Base-by-base conservation (phyloP, 441 rosid species). In the Pelargonium fulgidum region DNA sequence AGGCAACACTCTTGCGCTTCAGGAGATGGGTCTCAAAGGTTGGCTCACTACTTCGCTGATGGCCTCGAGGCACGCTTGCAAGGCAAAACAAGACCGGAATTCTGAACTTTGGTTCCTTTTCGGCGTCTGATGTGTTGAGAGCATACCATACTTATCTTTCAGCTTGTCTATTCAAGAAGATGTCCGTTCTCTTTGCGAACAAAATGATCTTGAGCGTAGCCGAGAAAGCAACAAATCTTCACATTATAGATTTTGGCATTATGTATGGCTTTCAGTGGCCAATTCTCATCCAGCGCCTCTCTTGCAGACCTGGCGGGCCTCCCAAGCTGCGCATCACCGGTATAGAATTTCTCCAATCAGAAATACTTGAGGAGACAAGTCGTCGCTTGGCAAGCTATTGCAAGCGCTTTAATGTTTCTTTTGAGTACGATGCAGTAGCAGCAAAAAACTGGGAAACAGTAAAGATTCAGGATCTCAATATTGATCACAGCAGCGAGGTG, bases 231-330 rank as follows among this genome's bases (percentile, higher is more conserved):
- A 65, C 33, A 33, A 64, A 62, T 22, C 73, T 74, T 65, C 73
- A 88, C 67, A 78, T 86, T 26, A 78, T 93, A 52, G 96, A 93
- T 74, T 91, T 93, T 56, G 98, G 97, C 1, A 86, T 93, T 44
- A 73, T 78, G 56, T 82, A 85, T 67, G 93, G 93, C 59, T 84
- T 86, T 81, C 89, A 87, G 67, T 87, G 90, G 89, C 90, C 87
- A 17, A 52, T 76, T n/a, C 72, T 87, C 44, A 87, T 87, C 69
- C 72, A 73, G 17, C 80, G 78, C 41, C 90, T 87, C 33, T 61
- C 87, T 33, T 68, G 62, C 45, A 72, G 84, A 50, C 24, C 68
- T 3, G 89, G 82, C 64, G 92, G 90, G 13, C 88, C 87, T 68
- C 89, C 87, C 4, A 82, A 81, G 69, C 79, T 84, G 14, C 86